A percentile compares a stretch with the other conserved stretches of the same genome.
These are phyloP conservation scores for Suzukiozyma palmioleophila DNA, from an alignment of 1,139 yeast genomes.

Conservation along the genomic window DNA sequence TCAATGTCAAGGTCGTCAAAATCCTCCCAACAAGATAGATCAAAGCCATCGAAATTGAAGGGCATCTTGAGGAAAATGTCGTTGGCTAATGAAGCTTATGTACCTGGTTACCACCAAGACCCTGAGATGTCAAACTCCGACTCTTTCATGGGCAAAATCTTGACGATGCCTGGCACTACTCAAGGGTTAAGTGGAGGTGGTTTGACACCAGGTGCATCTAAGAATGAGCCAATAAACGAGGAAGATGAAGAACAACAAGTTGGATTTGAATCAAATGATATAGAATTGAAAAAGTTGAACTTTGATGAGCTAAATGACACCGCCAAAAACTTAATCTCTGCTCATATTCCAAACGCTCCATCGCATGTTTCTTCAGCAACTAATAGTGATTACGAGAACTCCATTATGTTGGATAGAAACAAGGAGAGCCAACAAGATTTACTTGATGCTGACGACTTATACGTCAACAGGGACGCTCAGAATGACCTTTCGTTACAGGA, in stretches of 20 bases:
- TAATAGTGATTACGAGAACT: conserved; percentile 1
- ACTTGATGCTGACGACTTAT: background rate
- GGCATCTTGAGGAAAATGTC: conserved; percentile 36
- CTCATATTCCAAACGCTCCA: conserved; percentile 28
- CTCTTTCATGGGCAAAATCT: conserved; percentile 37
- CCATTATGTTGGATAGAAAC: background rate
- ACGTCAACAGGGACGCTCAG: conserved; percentile 1
- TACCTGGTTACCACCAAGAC: conserved; percentile 14
- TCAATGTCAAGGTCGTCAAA: conserved; percentile 7
- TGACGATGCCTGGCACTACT: conserved; percentile 20
- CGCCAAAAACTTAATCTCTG: conserved; percentile 36
- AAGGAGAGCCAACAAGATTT: background rate
- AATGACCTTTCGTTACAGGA: conserved; percentile 13
- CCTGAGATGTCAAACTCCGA: conserved; percentile 25
- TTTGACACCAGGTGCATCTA: conserved; percentile 37
- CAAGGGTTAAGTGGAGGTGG: conserved; percentile 40
- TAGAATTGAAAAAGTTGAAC: conserved; percentile 34
- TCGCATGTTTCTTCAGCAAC: conserved; percentile 4
- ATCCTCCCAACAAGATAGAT: conserved; percentile 9
- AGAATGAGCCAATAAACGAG: conserved; percentile 11
- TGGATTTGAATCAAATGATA: conserved; percentile 16
- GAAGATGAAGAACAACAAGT: conserved; percentile 18
- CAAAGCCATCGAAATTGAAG: conserved; percentile 16
- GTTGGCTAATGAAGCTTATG: conserved; percentile 27
- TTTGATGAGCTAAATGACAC: conserved; percentile 36